Base-by-base conservation (phyloP, 345 rosid species). In the Leavenworthia alabamica region DNA sequence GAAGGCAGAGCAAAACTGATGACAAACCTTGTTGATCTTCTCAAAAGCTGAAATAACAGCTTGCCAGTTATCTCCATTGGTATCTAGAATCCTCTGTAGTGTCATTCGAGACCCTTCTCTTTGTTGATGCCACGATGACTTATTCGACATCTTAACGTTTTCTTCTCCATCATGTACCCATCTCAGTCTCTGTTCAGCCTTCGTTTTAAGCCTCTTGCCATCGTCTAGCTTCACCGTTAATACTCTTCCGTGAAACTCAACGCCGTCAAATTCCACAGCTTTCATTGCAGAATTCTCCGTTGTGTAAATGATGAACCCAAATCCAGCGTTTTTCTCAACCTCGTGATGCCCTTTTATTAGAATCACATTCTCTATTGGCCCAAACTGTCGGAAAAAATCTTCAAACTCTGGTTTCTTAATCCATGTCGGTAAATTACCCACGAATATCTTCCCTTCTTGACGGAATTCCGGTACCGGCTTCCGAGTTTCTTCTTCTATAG, bases 201-300 rank as follows among this genome's bases (percentile, higher is more conserved):
- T 89, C 3, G 67, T 63, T 77, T 81, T 87, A 74, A 80, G 57
- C 72, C 97, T 80, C 76, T 75, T 80, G 37, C 99, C 96, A 12
- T 93, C 94, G 37, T 93, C 97, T 64, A 89, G 75, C 74, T 87
- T 93, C 71, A 93, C 97, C 1, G 97, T 93, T 78, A 93, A 60
- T 12, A 81, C 77, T 72, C 94, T 87, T 4, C 99, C 97, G 56
- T 84, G 97, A 67, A 83, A 87, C 78, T 93, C 97, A 28, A 87
- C 70, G 11, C 99, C 97, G 17, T 93, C 99, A 17, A 89, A 87
- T 31, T 89, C 97, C 40, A 82, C 92, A 8, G 97, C 99, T 45
- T 87, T 82, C 80, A 74, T 23, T 0, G 97, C 96, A 19, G 90
- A 79, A 29, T 78, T 81, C 70, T 74, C 91, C 0, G 86, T 79